Evolutionary conservation across 2,329 filamentous ascomycete species (phyloP).

Genomic region (Cercospora sp.): DNA sequence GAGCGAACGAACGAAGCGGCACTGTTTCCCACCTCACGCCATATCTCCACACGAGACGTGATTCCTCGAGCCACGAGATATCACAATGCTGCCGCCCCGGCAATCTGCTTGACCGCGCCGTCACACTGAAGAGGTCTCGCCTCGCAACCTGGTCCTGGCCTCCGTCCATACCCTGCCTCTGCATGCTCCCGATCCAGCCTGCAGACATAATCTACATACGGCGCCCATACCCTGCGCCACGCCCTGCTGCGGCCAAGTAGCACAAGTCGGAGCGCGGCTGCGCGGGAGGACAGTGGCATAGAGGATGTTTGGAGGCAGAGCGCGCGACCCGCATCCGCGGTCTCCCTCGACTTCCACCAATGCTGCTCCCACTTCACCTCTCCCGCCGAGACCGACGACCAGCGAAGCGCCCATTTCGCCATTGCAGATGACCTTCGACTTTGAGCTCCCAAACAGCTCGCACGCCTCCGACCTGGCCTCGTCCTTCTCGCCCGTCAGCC

Average conservation of each 20-base stretch:
- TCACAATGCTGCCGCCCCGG: neutral
- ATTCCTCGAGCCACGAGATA: neutral
- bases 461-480: conserved; percentile 13
- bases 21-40: neutral
- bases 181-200: neutral
- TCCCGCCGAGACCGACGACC: conserved; percentile 3
- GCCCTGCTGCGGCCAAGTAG: neutral
- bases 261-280: neutral
- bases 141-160: neutral
- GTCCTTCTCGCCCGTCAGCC: conserved; percentile 18
- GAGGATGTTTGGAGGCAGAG: conserved; percentile 14
- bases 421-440: conserved; percentile 36
- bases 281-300: neutral
- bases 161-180: neutral
- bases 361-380: neutral
- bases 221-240: neutral
- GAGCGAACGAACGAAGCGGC: neutral
- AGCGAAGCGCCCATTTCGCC: conserved; percentile 21
- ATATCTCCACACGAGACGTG: neutral
- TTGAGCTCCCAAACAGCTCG: conserved; percentile 28
- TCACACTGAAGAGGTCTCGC: neutral
- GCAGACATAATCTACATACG: neutral
- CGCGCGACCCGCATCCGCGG: conserved; percentile 8
- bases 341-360: conserved; percentile 7
- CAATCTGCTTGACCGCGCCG: conserved; percentile 3